Base-by-base conservation (phyloP, 1,139 yeast genomes). In the Pichia sp. region DNA sequence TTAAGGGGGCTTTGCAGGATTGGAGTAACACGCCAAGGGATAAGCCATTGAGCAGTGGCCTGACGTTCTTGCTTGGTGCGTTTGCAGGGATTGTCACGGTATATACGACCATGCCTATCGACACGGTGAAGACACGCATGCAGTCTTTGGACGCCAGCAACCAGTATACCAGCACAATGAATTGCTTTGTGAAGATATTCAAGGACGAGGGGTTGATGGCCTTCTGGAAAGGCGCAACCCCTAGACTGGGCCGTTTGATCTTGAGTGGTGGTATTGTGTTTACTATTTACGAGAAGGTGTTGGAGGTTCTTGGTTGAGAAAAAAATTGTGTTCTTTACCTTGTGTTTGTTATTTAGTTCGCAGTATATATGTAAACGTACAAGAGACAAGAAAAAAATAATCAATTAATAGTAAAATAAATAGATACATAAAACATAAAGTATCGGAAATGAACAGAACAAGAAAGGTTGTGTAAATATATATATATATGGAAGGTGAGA, bases 221-320 rank as follows among this genome's bases (percentile, higher is more conserved):
- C 4, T 90, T 90, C 74, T 93, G 99, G 99, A 89, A 89, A 72
- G 99, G 99, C 57, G 97, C 98, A 45, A 92, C 98, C 1, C 99
- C 99, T 51, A 79, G 99, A 67, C 75, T 93, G 61, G 99, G 98
- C 3, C 80, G 99, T 64, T 78, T 93, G 67, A 84, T 92, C 46
- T 78, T 93, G 67, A 87, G 96, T 73, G 98, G 98, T 56, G 98
- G 98, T 62, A 92, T 92, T 62, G 97, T 92, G 15, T 92, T 92
- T 72, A 92, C 97, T 38, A 87, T 92, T 56, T 92, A 92, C 70
- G 98, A 92, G 69, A 88, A 90, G 72, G 87, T 92, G 75, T 75
- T 90, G 71, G 81, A 45, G 7, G 43, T 58, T 5, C 50, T 56
- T 8, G 70, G 64, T 46, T 70, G 61, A 19, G 23, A 19, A 19